Conservation (phyloP, 2,329 filamentous ascomycete species). For the Arthrobotrys iridis region DNA sequence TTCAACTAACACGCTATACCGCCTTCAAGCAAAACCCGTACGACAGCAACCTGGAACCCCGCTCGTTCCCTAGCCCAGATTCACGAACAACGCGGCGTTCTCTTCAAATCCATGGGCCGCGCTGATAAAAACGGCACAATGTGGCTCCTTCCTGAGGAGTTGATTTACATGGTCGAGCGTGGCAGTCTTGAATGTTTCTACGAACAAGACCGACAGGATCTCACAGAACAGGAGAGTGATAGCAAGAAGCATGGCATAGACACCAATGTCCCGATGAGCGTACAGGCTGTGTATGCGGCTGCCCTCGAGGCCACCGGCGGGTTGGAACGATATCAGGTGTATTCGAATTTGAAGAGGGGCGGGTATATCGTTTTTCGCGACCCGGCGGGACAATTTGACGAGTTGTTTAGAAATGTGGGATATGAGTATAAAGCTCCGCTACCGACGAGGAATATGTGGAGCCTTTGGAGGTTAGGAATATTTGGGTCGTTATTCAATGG, state of each 20-base stretch:
- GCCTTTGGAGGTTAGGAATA: slow-evolving; percentile 34
- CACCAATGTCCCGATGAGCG: slow-evolving; percentile 76
- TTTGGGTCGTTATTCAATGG: slow-evolving; percentile 29
- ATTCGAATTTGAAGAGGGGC: slow-evolving; percentile 80
- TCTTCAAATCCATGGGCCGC: slow-evolving; percentile 79
- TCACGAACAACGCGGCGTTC: slow-evolving; percentile 75
- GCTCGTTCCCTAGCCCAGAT: slow-evolving; percentile 72
- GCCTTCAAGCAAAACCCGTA: slow-evolving; percentile 53
- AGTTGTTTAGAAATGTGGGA: slow-evolving; percentile 56
- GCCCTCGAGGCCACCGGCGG: slow-evolving; percentile 60
- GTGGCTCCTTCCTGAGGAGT: slow-evolving; percentile 92
- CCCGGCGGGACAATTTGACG: slow-evolving; percentile 34
- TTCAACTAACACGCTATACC: slow-evolving; percentile 14
- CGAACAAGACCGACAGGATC: slow-evolving; percentile 63
- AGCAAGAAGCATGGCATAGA: slow-evolving; percentile 59
- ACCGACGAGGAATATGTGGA: slow-evolving; percentile 15
- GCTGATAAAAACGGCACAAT: slow-evolving; percentile 72
- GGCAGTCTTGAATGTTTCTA: slow-evolving; percentile 84
- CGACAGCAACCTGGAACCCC: slow-evolving; percentile 62
- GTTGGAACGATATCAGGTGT: slow-evolving; percentile 87
- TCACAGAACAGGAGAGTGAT: slow-evolving; percentile 63
- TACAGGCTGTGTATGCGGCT: slow-evolving; percentile 84
- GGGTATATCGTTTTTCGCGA: slow-evolving; percentile 75
- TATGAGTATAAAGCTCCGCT: slow-evolving; percentile 47
- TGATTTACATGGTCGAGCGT: slow-evolving; percentile 86